phyloP scores from a whole-genome alignment of 2,329 filamentous ascomycete species.

The Teratosphaeriaceae sp. region DNA sequence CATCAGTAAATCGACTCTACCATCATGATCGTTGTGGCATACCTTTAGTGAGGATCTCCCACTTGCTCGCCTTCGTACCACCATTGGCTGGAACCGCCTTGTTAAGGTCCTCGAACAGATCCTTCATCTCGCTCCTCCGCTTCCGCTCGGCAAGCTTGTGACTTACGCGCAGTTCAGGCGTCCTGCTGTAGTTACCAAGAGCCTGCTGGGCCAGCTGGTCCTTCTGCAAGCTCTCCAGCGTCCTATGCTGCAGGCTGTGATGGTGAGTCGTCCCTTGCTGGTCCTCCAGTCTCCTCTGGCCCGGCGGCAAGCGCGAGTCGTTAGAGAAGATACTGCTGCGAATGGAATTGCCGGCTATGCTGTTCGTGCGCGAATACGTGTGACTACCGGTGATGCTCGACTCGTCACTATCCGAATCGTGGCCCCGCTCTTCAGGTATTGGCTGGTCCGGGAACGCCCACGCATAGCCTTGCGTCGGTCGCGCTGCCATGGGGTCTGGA shows the following conservation, averaged over 20 bases:
- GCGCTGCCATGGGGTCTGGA: constrained; percentile 58
- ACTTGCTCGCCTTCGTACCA: constrained; percentile 80
- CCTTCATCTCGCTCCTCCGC: constrained; percentile 81
- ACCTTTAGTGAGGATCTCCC: constrained; percentile 86
- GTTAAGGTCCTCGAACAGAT: constrained; percentile 73
- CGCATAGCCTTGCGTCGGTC: constrained; percentile 74
- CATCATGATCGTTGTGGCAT: constrained; percentile 23
- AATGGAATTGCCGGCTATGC: constrained; percentile 68
- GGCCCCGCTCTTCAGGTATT: constrained; percentile 46
- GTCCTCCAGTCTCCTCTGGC: constrained; percentile 68
- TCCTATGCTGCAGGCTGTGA: constrained; percentile 68
- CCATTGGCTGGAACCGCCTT: constrained; percentile 73
- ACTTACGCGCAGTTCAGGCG: constrained; percentile 72
- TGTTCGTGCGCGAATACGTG: constrained; percentile 64
- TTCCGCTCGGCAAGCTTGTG: constrained; percentile 83
- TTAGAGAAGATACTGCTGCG: constrained; percentile 73
- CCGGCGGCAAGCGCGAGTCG: constrained; percentile 64
- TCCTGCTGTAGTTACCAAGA: constrained; percentile 72
- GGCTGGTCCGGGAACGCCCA: constrained; percentile 78
- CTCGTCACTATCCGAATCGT: constrained; percentile 43
- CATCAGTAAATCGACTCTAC: background rate
- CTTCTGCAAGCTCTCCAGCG: constrained; percentile 57
- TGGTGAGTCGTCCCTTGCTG: constrained; percentile 55
- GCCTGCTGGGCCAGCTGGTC: constrained; percentile 50
- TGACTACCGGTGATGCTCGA: constrained; percentile 36